Base-by-base conservation (phyloP, 2,329 filamentous ascomycete genomes). In the Trichoderma oligosporum region DNA sequence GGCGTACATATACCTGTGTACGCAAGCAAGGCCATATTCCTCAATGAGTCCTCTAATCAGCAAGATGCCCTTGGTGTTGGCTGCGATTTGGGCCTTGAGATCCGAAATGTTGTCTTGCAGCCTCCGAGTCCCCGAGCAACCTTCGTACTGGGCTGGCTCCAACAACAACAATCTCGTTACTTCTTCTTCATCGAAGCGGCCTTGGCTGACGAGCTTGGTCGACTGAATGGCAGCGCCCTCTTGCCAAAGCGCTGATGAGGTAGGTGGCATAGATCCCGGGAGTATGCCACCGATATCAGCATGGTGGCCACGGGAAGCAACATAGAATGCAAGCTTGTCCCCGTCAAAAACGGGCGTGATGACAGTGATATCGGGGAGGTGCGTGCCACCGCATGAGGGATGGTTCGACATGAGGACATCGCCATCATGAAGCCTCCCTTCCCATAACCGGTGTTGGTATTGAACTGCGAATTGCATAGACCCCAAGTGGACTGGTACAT, bases 21-120 rank as follows among this genome's bases (percentile, higher is more conserved):
- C 88, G 0, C 86, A 85, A 5, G 83, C 76, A 41, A 88, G 82
- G 7, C 85, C 83, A 64, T 90, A 91, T 64, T 93, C 88, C 24
- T 82, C 79, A 61, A 92, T 90, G 1, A 93, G 74, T 0, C 81
- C 78, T 41, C 79, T 81, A 62, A 92, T 90, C 16, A 93, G 76
- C 38, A 82, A 83, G 64, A 93, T 93, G 7, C 91, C 91, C 64
- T 91, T 91, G 64, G 91, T 87, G 66, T 96, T 95, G 11, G 90
- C 89, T 0, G 91, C 89, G 11, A 94, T 86, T 68, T 95, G 90
- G 0, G 91, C 91, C 70, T 92, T 91, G 38, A 96, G 78, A 68
- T 95, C 91, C 52, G 90, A 92, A 62, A 95, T 78, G 67, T 95
- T 95, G 70, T 96, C 91, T 8, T 82, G 84, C 1, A 95, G 76